Base-by-base conservation (phyloP, 2,329 filamentous ascomycete genomes). In the Mycosphaerella sp. region DNA sequence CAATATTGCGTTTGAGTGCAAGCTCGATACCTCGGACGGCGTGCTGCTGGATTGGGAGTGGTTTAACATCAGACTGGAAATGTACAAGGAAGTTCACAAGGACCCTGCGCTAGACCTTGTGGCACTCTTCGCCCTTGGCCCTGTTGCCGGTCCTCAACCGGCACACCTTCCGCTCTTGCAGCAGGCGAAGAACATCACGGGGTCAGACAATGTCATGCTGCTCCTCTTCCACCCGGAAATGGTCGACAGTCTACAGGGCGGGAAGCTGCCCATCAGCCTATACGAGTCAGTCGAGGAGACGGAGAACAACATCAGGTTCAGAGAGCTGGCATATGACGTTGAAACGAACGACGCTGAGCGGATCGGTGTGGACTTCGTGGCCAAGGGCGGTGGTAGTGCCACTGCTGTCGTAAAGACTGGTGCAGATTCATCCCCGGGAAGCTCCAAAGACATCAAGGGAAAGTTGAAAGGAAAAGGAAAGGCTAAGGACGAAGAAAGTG, bases 311-410 rank as follows among this genome's bases (percentile, higher is more conserved):
- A 77, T 93, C 54, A 85, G 81, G 63, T 97, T 97, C 70, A 81
- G 85, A 53, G 86, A 94, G 65, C 71, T 97, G 8, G 81, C 85
- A 1, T 97, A 93, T 68, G 85, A 85, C 0, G 84, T 97, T 1
- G 93, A 97, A 71, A 95, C 90, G 0, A 89, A 88, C 8, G 90
- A 97, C 68, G 90, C 90, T 1, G 93, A 98, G 70, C 96, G 96
- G 89, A 97, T 98, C 59, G 87, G 87, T 60, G 87, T 98, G 64
- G 89, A 96, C 69, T 95, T 90, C 59, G 86, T 98, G 16, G 90
- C 91, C 0, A 84, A 85, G 46, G 88, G 87, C 35, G 87, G 86
- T 41, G 87, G 87, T 42, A 91, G 87, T 63, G 90, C 89, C 18
- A 83, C 86, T 9, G 81, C 81, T 28, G 73, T 81, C 18, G 52